Base-by-base conservation (phyloP, 2,329 filamentous ascomycete species). In the Amauroascus verrucosus region DNA sequence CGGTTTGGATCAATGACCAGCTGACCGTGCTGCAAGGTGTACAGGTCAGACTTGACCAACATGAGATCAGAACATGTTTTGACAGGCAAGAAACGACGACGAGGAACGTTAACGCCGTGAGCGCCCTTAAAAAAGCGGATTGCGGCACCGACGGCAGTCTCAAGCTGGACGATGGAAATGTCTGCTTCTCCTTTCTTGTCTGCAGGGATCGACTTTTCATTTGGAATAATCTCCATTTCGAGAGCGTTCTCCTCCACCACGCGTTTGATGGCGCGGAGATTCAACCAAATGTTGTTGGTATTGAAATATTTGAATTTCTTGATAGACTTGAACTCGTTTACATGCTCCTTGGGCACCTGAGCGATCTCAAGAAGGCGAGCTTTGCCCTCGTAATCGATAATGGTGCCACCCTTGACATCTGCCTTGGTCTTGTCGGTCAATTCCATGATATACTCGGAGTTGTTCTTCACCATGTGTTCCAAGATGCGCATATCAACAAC, bases 261-360 rank as follows among this genome's bases (percentile, higher is more conserved):
- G 57, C 93, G 90, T 85, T 97, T 97, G 76, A 98, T 86, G 63
- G 93, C 93, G 70, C 88, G 84, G 65, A 96, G 81, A 77, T 95
- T 95, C 80, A 98, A 86, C 93, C 93, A 98, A 76, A 98, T 96
- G 82, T 98, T 98, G 86, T 98, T 98, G 75, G 93, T 98, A 83
- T 98, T 98, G 85, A 98, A 98, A 84, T 98, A 98, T 82, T 95
- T 96, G 86, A 98, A 98, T 82, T 98, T 98, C 85, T 98, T 98
- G 81, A 98, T 98, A 47, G 90, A 96, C 84, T 98, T 98, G 88
- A 98, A 98, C 78, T 98, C 93, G 77, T 98, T 97, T 72, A 93
- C 88, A 76, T 98, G 93, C 79, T 98, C 88, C 83, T 97, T 98
- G 75, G 93, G 93, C 33, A 98, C 93, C 79, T 98, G 93, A 13